phyloP scores from a whole-genome alignment of 1,284 basidiomycete genomes.

The Moesziomyces parantarcticus region DNA sequence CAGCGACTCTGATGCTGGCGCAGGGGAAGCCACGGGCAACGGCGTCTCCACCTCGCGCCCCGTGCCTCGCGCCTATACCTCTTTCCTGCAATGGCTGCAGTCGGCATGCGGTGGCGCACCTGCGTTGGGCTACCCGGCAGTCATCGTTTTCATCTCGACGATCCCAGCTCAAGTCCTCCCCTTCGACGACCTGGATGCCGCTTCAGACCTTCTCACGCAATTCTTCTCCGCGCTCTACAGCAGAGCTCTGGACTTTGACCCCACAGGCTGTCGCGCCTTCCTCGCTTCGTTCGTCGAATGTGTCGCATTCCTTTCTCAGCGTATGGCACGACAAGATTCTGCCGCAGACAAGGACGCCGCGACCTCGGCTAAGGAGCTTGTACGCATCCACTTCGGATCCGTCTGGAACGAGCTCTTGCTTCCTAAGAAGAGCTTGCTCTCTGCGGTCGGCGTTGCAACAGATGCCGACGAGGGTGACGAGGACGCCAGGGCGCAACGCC shows the following conservation, averaged over 20 bases:
- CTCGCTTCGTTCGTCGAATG: constrained; percentile 78
- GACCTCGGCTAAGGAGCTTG: constrained; percentile 24
- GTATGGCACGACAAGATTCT: constrained; percentile 21
- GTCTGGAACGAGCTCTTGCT: constrained; percentile 46
- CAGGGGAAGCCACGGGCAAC: neutral
- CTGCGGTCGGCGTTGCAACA: constrained; percentile 67
- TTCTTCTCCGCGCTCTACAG: constrained; percentile 82
- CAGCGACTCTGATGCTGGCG: constrained; percentile 16
- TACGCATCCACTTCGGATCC: constrained; percentile 32
- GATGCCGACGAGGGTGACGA: constrained; percentile 24
- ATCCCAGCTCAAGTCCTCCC: constrained; percentile 73
- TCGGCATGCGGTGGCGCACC: constrained; percentile 81
- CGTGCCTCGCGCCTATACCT: constrained; percentile 37
- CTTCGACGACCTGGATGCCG: constrained; percentile 64
- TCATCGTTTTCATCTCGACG: constrained; percentile 81
- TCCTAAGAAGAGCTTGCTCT: constrained; percentile 12
- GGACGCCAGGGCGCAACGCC: constrained; percentile 46
- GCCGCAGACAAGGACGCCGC: constrained; percentile 4
- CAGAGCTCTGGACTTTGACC: constrained; percentile 72
- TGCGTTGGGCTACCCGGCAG: constrained; percentile 78
- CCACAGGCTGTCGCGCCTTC: constrained; percentile 71
- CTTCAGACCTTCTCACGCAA: constrained; percentile 74
- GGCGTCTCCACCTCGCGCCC: constrained; percentile 1
- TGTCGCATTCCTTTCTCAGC: constrained; percentile 71
- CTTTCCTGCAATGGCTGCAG: constrained; percentile 78